Evolutionary conservation across 345 rosid species (phyloP), one percentile per base, ranked within the genome.

Genomic region (Sapria himalayana): DNA sequence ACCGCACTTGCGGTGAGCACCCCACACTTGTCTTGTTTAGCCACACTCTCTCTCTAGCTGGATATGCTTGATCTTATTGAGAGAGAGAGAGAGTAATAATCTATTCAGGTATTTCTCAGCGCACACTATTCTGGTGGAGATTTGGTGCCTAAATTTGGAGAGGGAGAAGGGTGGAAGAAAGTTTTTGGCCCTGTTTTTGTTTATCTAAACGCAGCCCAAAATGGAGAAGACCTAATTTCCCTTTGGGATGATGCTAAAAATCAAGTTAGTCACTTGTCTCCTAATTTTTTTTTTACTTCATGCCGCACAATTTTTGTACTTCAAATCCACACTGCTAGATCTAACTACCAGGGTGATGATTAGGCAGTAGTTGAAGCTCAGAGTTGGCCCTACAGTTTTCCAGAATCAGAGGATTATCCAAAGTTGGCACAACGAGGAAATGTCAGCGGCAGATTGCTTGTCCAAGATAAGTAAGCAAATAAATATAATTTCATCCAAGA

Each of bases 201-300:
- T 22, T 86, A 86, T 45, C 34, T 86, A n/a, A 86, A 86, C 56
- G 62, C 93, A 2, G 43, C 69, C 25, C 51, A 61, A 35, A 54
- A 57, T 48, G 72, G 72, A 50, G 57, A 69, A 16, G 74, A 75
- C 31, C 71, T 82, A n/a, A 54, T 39, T 43, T 76, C 61, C 56
- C 69, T 86, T 13, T 86, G 97, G 97, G 76, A 81, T 47, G 94
- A 81, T 56, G 97, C 94, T 39, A 72, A 78, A 54, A 49, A 60
- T 33, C 76, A 81, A 92, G 94, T 86, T 51, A 48, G 17, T 5
- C 10, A 23, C 35, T 15, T n/a, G n/a, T n/a, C n/a, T n/a, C n/a
- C n/a, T n/a, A n/a, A 41, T 3, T 18, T 10, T n/a, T 15, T 5
- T 9, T 33, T 1, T 17, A 29, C 14, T 22, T 15, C 2, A 20